phyloP scores from a whole-genome alignment of 768 basidiomycete genomes.

The Punctularia strigosozonata region DNA sequence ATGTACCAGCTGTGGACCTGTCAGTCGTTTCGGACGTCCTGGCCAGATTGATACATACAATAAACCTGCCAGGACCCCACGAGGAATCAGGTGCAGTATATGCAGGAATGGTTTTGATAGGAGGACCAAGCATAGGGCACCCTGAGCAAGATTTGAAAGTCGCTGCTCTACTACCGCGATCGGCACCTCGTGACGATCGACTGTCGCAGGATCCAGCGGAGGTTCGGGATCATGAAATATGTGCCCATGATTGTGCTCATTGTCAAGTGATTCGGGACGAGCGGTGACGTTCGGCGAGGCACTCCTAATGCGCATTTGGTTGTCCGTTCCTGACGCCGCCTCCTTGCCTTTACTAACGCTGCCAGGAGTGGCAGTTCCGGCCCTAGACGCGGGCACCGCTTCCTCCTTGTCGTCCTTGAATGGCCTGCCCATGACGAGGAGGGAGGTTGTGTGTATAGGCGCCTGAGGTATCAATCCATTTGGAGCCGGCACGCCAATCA shows the following conservation, averaged over 20 bases:
- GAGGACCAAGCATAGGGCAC: conserved; percentile 65
- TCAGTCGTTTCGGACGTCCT: neutral
- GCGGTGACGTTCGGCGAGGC: too few relatives aligned
- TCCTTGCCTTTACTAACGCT: too few relatives aligned
- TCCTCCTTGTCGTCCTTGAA: conserved; percentile 25
- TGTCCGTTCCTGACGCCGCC: too few relatives aligned
- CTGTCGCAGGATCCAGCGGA: conserved; percentile 3
- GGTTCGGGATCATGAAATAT: neutral
- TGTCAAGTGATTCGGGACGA: too few relatives aligned
- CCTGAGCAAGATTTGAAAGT: conserved; percentile 85
- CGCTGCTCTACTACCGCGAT: conserved; percentile 83
- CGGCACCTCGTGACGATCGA: conserved; percentile 36
- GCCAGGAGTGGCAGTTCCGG: too few relatives aligned
- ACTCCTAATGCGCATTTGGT: too few relatives aligned
- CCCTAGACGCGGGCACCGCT: conserved; percentile 8
- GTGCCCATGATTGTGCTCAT: neutral
- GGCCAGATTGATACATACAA: conserved; percentile 45
- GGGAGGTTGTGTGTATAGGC: conserved; percentile 83
- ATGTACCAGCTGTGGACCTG: conserved; percentile 64
- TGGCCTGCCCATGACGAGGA: conserved; percentile 52
- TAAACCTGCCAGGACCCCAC: conserved; percentile 73
- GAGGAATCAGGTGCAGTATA: conserved; percentile 66
- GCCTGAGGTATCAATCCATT: conserved; percentile 83
- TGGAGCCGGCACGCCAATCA: conserved; percentile 80
- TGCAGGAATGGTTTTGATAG: conserved; percentile 77